phyloP scores from a whole-genome alignment of 2,329 filamentous ascomycete genomes.

The Xylariomycetidae sp. region DNA sequence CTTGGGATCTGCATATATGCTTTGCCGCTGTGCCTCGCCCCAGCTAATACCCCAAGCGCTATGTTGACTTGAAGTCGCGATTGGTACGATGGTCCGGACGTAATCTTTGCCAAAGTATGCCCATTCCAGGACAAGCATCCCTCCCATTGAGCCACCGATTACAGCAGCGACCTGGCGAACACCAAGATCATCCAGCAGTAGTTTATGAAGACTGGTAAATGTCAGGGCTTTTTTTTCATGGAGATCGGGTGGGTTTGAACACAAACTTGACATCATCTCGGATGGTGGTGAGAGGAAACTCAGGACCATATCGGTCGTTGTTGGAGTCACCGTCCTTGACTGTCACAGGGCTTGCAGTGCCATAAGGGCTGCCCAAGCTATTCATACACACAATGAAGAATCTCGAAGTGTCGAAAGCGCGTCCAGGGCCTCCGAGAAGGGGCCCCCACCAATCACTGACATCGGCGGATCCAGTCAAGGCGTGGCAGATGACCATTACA shows the following conservation, averaged over 20 bases:
- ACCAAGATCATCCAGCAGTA: constrained; percentile 75
- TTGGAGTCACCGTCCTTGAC: constrained; percentile 73
- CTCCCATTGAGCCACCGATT: constrained; percentile 79
- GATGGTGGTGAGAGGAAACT: constrained; percentile 93
- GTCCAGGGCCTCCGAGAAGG: constrained; percentile 69
- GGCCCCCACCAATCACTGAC: constrained; percentile 88
- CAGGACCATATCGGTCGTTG: constrained; percentile 81
- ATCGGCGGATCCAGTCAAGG: constrained; percentile 79
- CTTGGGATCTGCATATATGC: constrained; percentile 97
- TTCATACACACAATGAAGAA: constrained; percentile 89
- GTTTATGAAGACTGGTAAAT: constrained; percentile 62
- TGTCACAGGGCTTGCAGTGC: constrained; percentile 83
- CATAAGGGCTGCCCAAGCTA: constrained; percentile 79
- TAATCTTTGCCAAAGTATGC: constrained; percentile 87
- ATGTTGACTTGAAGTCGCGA: constrained; percentile 79
- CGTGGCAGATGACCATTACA: constrained; percentile 76
- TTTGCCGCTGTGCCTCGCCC: constrained; percentile 84
- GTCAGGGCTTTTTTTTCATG: constrained; percentile 14
- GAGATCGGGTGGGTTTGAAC: constrained; percentile 2
- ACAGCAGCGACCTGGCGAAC: constrained; percentile 74
- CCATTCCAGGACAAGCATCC: constrained; percentile 89
- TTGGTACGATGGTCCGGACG: constrained; percentile 74
- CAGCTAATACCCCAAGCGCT: constrained; percentile 90
- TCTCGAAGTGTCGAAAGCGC: constrained; percentile 74
- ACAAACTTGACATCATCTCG: constrained; percentile 89